phyloP scores from a whole-genome alignment of 2,329 filamentous ascomycete genomes.

The Lasiodiplodia gonubiensis region DNA sequence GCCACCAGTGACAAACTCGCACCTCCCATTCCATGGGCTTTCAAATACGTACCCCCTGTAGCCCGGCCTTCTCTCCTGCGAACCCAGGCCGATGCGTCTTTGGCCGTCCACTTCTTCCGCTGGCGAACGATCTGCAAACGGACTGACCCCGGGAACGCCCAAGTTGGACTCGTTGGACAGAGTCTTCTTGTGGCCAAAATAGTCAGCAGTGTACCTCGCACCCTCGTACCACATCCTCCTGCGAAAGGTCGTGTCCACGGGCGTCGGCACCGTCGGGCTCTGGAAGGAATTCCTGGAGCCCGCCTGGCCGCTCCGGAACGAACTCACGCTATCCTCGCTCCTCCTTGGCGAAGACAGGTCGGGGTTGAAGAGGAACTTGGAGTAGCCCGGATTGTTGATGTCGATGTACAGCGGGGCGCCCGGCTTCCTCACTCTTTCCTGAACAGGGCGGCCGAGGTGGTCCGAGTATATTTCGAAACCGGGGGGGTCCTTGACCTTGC shows the following conservation, averaged over 20 bases:
- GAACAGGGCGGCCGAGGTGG: conserved; percentile 27
- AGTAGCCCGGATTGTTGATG: conserved; percentile 65
- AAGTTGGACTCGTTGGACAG: conserved; percentile 46
- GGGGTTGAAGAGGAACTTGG: conserved; percentile 55
- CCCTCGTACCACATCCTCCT: conserved; percentile 57
- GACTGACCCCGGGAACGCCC: conserved; percentile 44
- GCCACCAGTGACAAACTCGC: conserved; percentile 81
- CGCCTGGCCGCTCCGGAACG: conserved; percentile 4
- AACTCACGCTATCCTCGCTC: conserved; percentile 18
- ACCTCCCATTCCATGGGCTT: conserved; percentile 86
- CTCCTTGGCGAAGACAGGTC: conserved; percentile 25
- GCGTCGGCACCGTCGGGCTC: conserved; percentile 29
- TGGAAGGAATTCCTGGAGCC: conserved; percentile 28
- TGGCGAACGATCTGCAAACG: conserved; percentile 2
- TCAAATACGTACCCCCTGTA: conserved; percentile 74
- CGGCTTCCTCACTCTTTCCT: conserved; percentile 37
- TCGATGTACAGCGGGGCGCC: conserved; percentile 58
- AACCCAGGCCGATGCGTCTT: conserved; percentile 38
- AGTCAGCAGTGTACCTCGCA: conserved; percentile 45
- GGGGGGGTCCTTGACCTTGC: conserved; percentile 54
- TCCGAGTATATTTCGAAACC: conserved; percentile 53
- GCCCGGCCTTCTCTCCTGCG: conserved; percentile 52
- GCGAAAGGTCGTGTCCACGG: conserved; percentile 44
- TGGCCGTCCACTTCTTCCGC: conserved; percentile 2
- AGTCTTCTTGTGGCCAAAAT: conserved; percentile 48